Base-by-base conservation (phyloP, 441 rosid genomes). In the Theobroma grandiflorum region DNA sequence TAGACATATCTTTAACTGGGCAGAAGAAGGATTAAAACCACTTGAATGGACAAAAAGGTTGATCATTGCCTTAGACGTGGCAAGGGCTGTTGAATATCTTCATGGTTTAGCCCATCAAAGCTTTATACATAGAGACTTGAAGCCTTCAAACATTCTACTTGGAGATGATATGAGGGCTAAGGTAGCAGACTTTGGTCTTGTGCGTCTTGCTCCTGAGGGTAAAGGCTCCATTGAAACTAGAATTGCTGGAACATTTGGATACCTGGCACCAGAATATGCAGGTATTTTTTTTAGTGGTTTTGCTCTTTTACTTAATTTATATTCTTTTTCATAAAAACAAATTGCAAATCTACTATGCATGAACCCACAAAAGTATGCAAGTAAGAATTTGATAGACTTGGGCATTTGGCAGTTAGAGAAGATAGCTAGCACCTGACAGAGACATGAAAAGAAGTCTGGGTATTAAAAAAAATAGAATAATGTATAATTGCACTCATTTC, bases 211-310 rank as follows among this genome's bases (percentile, higher is more conserved):
- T 12, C 94, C 95, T 0, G 94, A 90, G 83, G 94, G 93, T 11
- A 91, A 90, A 86, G 90, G 85, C 70, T 91, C 95, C 0, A 87
- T 91, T 65, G 95, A 90, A 69, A 91, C 95, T 0, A 86, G 91
- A 85, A 87, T 91, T 59, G 93, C 95, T 16, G 93, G 95, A 80
- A 91, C 95, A n/a, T 90, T 91, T 7, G 94, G 93, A 77, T 91
- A 91, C 89, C 82, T 91, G 53, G 93, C 94, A 52, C 94, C 94
- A 2, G 95, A 91, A 78, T 91, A 91, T 80, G 95, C 92, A 70
- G 93, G 95, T 91, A 89, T 79, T 33, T 65, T 45, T 52, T 59
- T 49, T 22, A 31, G 31, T 18, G 3, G 33, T 47, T 49, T 63
- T 62, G 15, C 49, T 49, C 42, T 45, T 8, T 53, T 40, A 55